These are phyloP conservation scores for Knufia fluminis DNA, from an alignment of 2,329 filamentous ascomycete genomes.

Conservation along the genomic window DNA sequence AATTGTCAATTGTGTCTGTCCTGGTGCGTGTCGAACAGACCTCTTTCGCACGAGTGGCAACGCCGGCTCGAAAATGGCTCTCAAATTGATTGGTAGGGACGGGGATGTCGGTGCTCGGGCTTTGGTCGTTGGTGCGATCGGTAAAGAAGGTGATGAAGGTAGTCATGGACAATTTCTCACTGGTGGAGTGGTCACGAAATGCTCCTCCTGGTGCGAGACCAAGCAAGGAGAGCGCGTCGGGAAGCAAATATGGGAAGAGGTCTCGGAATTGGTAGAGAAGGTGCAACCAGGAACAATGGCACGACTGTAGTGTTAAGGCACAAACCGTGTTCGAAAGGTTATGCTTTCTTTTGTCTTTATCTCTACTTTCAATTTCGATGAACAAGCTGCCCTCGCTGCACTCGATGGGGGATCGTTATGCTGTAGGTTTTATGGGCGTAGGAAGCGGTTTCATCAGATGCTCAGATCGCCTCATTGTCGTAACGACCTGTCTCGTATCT, in stretches of 20 bases:
- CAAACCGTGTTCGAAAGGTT: no score
- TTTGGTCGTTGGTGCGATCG: conserved; percentile 18
- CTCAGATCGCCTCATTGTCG: no score
- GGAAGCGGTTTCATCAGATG: no score
- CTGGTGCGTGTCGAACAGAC: conserved; percentile 25
- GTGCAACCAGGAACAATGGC: background rate
- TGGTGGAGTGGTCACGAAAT: background rate
- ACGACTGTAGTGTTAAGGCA: no score
- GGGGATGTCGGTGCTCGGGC: conserved; percentile 20
- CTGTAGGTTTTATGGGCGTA: no score
- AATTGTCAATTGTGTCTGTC: conserved; percentile 28
- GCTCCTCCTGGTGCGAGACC: background rate
- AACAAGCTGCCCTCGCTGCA: no score
- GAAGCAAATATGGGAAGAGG: background rate
- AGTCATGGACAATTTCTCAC: background rate
- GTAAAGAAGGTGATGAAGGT: conserved; percentile 8
- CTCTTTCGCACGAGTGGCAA: conserved; percentile 14
- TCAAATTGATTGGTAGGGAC: conserved; percentile 13
- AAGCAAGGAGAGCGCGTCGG: background rate
- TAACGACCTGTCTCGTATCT: no score
- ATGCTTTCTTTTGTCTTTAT: no score
- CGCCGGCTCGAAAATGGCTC: background rate
- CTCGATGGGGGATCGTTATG: no score
- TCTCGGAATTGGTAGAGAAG: background rate
- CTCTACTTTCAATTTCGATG: no score